These are phyloP conservation scores for Porcisia hertigi DNA, from an alignment of 208 protist species.

Conservation along the genomic window DNA sequence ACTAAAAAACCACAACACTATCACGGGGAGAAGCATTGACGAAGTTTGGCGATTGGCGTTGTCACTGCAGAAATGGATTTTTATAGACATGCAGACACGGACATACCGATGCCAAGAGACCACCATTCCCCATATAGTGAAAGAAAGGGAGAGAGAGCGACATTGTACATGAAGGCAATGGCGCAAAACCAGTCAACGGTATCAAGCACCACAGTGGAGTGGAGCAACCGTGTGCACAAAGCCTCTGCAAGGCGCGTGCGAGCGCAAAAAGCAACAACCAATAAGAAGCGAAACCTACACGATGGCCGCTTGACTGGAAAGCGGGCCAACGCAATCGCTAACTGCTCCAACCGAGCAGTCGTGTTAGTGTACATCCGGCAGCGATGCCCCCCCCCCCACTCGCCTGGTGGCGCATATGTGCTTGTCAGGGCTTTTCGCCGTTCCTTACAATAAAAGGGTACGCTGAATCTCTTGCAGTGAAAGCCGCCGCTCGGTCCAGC, in stretches of 20 bases:
- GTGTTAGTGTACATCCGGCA: slow-evolving; percentile 7
- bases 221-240: neutral
- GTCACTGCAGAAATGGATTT: neutral
- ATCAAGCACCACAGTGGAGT: neutral
- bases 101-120: neutral
- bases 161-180: neutral
- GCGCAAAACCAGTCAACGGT: neutral
- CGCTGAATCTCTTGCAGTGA: slow-evolving; percentile 65
- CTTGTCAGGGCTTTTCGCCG: neutral
- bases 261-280: neutral
- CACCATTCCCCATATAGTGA: neutral
- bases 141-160: neutral
- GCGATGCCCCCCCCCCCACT: neutral
- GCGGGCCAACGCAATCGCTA: neutral
- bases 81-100: slow-evolving; percentile 11
- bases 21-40: neutral
- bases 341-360: neutral
- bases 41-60: neutral
- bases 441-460: slow-evolving; percentile 51
- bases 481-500: slow-evolving; percentile 74
- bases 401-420: neutral
- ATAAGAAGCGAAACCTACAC: neutral
- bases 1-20: neutral
- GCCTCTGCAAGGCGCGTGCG: neutral
- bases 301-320: neutral